These are phyloP conservation scores for Phytopythium montanum DNA, from an alignment of 352 stramenopile genomes.

Conservation along the genomic window DNA sequence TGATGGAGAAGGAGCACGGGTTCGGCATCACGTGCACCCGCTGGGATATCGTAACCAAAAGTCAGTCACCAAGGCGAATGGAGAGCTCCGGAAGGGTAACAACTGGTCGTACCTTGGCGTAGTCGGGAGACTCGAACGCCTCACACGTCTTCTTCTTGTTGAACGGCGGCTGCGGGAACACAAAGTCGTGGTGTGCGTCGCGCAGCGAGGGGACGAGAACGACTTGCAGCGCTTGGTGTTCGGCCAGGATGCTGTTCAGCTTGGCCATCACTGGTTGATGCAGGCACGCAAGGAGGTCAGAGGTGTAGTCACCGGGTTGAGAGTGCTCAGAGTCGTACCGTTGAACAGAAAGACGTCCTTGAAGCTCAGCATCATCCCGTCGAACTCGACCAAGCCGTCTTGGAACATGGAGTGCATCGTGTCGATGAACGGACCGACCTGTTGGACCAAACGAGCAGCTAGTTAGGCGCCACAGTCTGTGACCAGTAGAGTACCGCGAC, in stretches of 20 bases:
- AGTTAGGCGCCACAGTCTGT: not conserved
- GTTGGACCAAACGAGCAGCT: not conserved
- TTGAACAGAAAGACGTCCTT: slow-evolving; percentile 87
- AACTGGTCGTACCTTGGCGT: slow-evolving; percentile 41
- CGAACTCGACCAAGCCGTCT: slow-evolving; percentile 74
- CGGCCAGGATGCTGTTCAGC: slow-evolving; percentile 59
- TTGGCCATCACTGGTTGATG: slow-evolving; percentile 58
- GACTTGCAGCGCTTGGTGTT: slow-evolving; percentile 69
- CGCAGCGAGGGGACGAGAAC: slow-evolving; percentile 95
- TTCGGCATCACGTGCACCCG: slow-evolving; percentile 95
- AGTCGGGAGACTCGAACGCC: slow-evolving; percentile 50
- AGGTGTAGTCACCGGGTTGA: not conserved
- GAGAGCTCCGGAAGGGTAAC: no score
- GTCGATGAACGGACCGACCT: slow-evolving; percentile 97
- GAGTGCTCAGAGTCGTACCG: slow-evolving; percentile 25
- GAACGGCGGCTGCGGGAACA: slow-evolving; percentile 94
- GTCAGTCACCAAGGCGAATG: slow-evolving; percentile 1
- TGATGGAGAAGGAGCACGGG: slow-evolving; percentile 94
- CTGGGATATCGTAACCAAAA: slow-evolving; percentile 15
- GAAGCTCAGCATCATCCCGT: slow-evolving; percentile 79
- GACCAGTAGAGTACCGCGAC: not conserved
- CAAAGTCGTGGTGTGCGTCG: slow-evolving; percentile 94
- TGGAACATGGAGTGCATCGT: slow-evolving; percentile 87
- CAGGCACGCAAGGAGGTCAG: no score
- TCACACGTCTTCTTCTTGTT: slow-evolving; percentile 81